These are phyloP conservation scores for Saccharomyces hybrid DNA, from an alignment of 1,139 yeast species.

Conservation along the genomic window DNA sequence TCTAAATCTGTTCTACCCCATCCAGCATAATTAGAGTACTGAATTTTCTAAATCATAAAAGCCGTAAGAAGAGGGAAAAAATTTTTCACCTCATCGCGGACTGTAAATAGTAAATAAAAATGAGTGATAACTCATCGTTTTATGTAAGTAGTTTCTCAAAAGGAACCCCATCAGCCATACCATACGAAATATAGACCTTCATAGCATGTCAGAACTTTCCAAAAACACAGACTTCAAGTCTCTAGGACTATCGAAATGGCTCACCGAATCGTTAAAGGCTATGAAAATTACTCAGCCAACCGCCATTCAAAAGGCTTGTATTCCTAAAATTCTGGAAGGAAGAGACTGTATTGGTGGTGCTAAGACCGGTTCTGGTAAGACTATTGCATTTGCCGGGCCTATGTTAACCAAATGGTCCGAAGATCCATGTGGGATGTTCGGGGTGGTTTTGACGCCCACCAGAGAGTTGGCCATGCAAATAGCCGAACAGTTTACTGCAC, in stretches of 20 bases:
- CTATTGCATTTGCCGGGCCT: slow-evolving; percentile 95
- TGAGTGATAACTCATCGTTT: background rate
- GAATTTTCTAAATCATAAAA: background rate
- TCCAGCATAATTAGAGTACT: background rate
- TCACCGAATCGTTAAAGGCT: slow-evolving; percentile 66
- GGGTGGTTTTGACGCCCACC: slow-evolving; percentile 86
- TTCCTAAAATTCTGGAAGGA: slow-evolving; percentile 71
- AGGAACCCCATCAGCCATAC: background rate
- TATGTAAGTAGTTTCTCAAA: background rate
- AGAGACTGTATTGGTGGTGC: slow-evolving; percentile 97
- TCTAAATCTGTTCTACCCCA: background rate
- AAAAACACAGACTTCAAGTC: slow-evolving; percentile 39
- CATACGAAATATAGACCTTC: background rate
- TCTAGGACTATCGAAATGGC: slow-evolving; percentile 81
- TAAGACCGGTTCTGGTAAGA: slow-evolving; percentile 95
- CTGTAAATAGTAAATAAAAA: background rate
- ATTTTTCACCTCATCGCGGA: background rate
- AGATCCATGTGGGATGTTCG: slow-evolving; percentile 90
- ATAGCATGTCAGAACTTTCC: background rate
- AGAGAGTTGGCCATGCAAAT: slow-evolving; percentile 93
- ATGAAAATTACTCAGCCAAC: slow-evolving; percentile 84
- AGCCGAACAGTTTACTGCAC: slow-evolving; percentile 90
- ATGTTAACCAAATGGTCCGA: slow-evolving; percentile 90
- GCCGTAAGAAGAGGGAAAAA: background rate
- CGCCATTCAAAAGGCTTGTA: slow-evolving; percentile 78